Conservation (phyloP, 1,284 basidiomycete genomes). For the Fomitiporia mediterranea region DNA sequence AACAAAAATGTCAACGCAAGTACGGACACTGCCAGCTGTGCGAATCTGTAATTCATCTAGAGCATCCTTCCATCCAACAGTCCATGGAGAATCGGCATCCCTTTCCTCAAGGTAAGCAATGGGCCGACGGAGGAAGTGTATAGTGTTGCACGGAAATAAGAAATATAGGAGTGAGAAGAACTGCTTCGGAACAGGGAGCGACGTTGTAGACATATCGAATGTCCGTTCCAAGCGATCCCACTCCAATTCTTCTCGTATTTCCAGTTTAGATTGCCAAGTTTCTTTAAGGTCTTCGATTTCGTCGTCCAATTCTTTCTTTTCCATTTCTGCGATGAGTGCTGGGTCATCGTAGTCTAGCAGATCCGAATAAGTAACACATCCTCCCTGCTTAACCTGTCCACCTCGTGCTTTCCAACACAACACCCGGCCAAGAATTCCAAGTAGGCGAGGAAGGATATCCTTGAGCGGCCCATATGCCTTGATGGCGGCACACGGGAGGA, state of each 20-base stretch:
- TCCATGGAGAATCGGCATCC: constrained; percentile 50
- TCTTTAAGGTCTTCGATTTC: constrained; percentile 31
- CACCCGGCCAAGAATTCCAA: constrained; percentile 61
- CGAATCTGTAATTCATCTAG: constrained; percentile 70
- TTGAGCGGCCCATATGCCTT: constrained; percentile 53
- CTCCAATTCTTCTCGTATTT: constrained; percentile 46
- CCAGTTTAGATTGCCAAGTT: constrained; percentile 31
- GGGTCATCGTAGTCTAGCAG: constrained; percentile 24
- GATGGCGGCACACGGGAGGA: constrained; percentile 69
- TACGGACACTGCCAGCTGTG: constrained; percentile 52
- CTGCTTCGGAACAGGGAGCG: constrained; percentile 50
- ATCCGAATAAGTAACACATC: constrained; percentile 23
- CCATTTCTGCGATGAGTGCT: constrained; percentile 30
- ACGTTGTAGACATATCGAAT: constrained; percentile 45
- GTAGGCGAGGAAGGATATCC: constrained; percentile 52
- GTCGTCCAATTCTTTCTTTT: constrained; percentile 31
- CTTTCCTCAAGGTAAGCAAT: constrained; percentile 53
- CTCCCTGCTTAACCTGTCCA: constrained; percentile 24
- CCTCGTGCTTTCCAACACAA: constrained; percentile 64
- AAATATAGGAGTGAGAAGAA: constrained; percentile 83
- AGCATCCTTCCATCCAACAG: constrained; percentile 56
- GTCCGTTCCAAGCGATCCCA: constrained; percentile 64
- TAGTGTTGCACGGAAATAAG: constrained; percentile 79
- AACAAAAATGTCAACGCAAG: not conserved
- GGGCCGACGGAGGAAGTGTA: constrained; percentile 70